phyloP scores from a whole-genome alignment of 2,329 filamentous ascomycete species.

The Alternaria incomplexa region DNA sequence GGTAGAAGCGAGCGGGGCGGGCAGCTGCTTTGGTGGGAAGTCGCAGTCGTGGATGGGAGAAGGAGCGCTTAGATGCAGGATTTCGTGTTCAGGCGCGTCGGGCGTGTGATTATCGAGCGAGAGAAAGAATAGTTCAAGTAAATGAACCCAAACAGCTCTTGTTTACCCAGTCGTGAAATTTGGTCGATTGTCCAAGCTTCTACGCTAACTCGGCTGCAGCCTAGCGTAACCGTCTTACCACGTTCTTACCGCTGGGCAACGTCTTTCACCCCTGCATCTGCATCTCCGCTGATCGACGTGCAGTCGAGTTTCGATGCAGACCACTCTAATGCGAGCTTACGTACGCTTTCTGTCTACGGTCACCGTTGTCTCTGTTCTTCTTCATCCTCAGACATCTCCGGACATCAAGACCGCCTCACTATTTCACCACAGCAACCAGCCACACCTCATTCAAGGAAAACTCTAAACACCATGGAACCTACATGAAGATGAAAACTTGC shows the following conservation, averaged over 20 bases:
- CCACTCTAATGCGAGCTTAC: background rate
- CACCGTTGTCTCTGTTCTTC: background rate
- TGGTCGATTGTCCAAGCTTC: constrained; percentile 18
- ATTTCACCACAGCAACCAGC: background rate
- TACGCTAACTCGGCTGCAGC: constrained; percentile 11
- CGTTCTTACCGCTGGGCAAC: constrained; percentile 9
- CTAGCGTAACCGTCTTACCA: constrained; percentile 20
- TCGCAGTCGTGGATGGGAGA: background rate
- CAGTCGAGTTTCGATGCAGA: background rate
- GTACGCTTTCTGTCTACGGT: background rate
- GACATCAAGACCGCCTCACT: background rate
- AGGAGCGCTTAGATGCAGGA: background rate
- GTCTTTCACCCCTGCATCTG: constrained; percentile 13
- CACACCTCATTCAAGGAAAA: background rate
- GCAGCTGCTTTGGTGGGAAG: constrained; percentile 2
- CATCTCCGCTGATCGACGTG: constrained; percentile 14
- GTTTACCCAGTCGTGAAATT: constrained; percentile 38
- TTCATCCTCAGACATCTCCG: background rate
- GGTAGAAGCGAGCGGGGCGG: constrained; percentile 26
- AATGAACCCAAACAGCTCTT: constrained; percentile 28
- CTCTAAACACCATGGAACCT: background rate
- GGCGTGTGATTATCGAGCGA: constrained; percentile 6
- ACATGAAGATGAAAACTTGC: background rate
- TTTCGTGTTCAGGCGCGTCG: background rate
- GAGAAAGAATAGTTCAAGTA: constrained; percentile 21